These are phyloP conservation scores for Ottelia alismoides DNA, from an alignment of 106 monocot genomes.

Conservation along the genomic window DNA sequence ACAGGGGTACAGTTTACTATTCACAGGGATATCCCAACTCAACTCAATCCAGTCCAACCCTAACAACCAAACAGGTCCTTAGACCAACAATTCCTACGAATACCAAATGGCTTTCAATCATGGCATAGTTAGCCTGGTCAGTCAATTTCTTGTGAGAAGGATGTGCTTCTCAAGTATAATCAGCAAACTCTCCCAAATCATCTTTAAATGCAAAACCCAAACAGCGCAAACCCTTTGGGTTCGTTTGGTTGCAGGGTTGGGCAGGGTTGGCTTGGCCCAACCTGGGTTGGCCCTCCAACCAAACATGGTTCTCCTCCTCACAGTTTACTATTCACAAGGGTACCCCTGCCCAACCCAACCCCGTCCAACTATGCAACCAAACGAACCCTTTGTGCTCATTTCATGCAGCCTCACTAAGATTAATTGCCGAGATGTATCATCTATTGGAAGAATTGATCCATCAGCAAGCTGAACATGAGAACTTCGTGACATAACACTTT, in stretches of 20 bases:
- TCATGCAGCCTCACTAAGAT: slow-evolving; percentile 38
- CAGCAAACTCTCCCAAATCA: slow-evolving; percentile 48
- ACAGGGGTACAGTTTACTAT: too few species aligned
- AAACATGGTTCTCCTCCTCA: too few species aligned
- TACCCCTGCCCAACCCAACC: too few species aligned
- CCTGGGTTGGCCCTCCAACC: too few species aligned
- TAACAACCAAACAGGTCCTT: too few species aligned
- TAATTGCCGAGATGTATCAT: slow-evolving; percentile 28
- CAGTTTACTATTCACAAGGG: too few species aligned
- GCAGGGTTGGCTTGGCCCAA: too few species aligned
- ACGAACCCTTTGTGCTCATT: slow-evolving; percentile 78
- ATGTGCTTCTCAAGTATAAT: slow-evolving; percentile 38
- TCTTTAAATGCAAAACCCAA: slow-evolving; percentile 68
- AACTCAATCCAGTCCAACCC: too few species aligned
- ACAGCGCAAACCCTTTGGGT: slow-evolving; percentile 57
- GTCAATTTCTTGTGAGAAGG: slow-evolving; percentile 48
- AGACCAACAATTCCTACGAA: slow-evolving; percentile 54
- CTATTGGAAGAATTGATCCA: slow-evolving; percentile 41
- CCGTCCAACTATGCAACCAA: too few species aligned
- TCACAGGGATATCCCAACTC: too few species aligned
- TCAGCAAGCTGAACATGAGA: slow-evolving; percentile 35
- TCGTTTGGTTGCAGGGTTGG: too few species aligned
- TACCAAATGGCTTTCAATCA: slow-evolving; percentile 44
- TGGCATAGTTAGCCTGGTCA: slow-evolving; percentile 46
- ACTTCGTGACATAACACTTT: slow-evolving; percentile 49